Percentiles rank a stretch among this genome's conserved stretches.
Conservation (phyloP, 1,284 basidiomycete species). For the Vanrija humicola region DNA sequence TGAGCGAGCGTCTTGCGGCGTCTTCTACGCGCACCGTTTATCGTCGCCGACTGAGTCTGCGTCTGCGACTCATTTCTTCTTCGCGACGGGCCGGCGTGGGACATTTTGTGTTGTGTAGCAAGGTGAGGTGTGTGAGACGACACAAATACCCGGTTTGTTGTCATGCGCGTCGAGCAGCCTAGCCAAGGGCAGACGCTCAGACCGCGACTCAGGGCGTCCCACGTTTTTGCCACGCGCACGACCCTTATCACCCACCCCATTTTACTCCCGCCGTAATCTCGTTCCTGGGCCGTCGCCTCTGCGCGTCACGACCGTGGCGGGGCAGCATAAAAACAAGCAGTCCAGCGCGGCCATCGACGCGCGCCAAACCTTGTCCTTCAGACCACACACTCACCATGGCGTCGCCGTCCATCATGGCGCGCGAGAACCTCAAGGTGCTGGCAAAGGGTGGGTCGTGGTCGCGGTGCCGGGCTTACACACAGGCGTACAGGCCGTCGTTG, state of each 20-base stretch:
- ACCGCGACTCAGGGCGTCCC: background rate
- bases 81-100: background rate
- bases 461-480: too few relatives aligned
- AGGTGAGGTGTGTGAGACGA: conserved; percentile 15
- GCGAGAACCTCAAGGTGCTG: background rate
- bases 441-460: background rate
- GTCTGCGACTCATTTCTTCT: background rate
- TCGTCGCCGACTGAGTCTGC: background rate
- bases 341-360: too few relatives aligned
- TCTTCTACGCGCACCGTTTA: background rate
- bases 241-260: too few relatives aligned
- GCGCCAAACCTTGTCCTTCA: conserved; percentile 1
- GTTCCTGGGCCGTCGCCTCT: background rate
- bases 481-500: too few relatives aligned
- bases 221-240: too few relatives aligned
- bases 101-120: background rate
- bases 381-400: background rate
- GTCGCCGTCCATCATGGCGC: background rate
- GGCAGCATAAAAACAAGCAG: too few relatives aligned
- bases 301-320: background rate
- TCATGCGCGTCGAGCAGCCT: background rate
- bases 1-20: conserved; percentile 7
- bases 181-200: too few relatives aligned
- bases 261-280: too few relatives aligned
- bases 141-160: conserved; percentile 2